phyloP scores from a whole-genome alignment of 768 basidiomycete species.

The Solioccasus polychromus region DNA sequence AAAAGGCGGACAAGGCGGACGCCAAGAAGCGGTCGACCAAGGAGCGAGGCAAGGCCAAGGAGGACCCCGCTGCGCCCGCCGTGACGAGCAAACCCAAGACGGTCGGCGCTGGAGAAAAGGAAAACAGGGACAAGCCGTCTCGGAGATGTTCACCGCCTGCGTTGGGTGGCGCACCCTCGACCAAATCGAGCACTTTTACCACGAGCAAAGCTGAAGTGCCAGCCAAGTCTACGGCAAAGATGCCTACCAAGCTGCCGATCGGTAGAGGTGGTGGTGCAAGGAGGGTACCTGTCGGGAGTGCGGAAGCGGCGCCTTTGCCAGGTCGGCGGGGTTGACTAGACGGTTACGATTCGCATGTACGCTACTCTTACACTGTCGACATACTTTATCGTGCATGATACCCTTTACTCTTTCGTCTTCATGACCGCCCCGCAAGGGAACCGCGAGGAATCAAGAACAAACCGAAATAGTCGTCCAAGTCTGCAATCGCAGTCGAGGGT shows the following conservation, averaged over 20 bases:
- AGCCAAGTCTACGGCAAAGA: slow-evolving; percentile 8
- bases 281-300: slow-evolving; percentile 65
- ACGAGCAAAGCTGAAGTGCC: slow-evolving; percentile 14
- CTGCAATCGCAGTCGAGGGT: slow-evolving; percentile 24
- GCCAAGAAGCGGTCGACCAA: slow-evolving; percentile 33
- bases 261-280: slow-evolving; percentile 55
- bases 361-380: slow-evolving; percentile 12
- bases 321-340: slow-evolving; percentile 46
- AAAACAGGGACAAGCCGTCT: slow-evolving; percentile 35
- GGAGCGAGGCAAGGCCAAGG: slow-evolving; percentile 41
- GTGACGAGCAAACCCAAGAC: slow-evolving; percentile 28
- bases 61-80: slow-evolving; percentile 13
- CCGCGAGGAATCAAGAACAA: slow-evolving; percentile 37
- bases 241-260: slow-evolving; percentile 32
- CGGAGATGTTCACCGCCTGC: slow-evolving; percentile 25
- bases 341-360: not conserved
- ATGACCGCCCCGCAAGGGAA: not conserved
- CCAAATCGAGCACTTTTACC: slow-evolving; percentile 7
- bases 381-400: slow-evolving; percentile 29
- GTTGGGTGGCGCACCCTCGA: slow-evolving; percentile 17
- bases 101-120: slow-evolving; percentile 32
- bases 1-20: slow-evolving; percentile 10
- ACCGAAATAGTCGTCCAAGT: slow-evolving; percentile 49
- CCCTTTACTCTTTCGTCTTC: slow-evolving; percentile 1
- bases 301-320: slow-evolving; percentile 54